Evolutionary conservation across 164 flowering plant genomes (phyloP), one percentile per base, ranked within the genome.

Genomic region (Warburgia ugandensis): DNA sequence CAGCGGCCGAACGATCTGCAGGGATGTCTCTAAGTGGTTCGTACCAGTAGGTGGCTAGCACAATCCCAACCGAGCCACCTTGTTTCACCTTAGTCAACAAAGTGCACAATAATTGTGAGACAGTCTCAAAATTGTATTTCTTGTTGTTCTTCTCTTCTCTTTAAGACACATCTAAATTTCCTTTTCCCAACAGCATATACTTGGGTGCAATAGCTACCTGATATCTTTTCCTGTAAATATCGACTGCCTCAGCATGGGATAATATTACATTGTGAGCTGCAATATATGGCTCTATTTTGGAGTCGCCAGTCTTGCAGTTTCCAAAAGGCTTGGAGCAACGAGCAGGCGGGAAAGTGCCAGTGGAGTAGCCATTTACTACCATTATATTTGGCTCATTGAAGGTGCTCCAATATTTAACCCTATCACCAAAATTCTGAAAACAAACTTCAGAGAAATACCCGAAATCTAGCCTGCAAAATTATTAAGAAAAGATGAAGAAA

Each of bases 51-150:
- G 50, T 14, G 5, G 26, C 25, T 23, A 55, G 33, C 16, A 45
- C 51, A n/a, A 55, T 45, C 25, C 59, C 59, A 55, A 55, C 35
- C 27, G 37, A 43, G 4, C 59, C 59, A 4, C 51, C 51, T 35
- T 55, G 59, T 27, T 55, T 44, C 40, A 25, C 12, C 60, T 56
- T 44, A 28, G 19, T 3, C 2, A 21, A 25, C 6, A 38, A 25
- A 14, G 14, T 19, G n/a, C n/a, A n/a, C n/a, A n/a, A n/a, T n/a
- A n/a, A n/a, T n/a, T n/a, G n/a, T n/a, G n/a, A n/a, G n/a, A n/a
- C n/a, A n/a, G n/a, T n/a, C n/a, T n/a, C n/a, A n/a, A n/a, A n/a
- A n/a, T n/a, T n/a, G n/a, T n/a, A n/a, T n/a, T n/a, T n/a, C n/a
- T n/a, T n/a, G n/a, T n/a, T n/a, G n/a, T n/a, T n/a, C n/a, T n/a